Percentiles rank a stretch among this genome's conserved stretches.
phyloP scores from a whole-genome alignment of 148 eudicot species.

The Rhododendron griersonianum region DNA sequence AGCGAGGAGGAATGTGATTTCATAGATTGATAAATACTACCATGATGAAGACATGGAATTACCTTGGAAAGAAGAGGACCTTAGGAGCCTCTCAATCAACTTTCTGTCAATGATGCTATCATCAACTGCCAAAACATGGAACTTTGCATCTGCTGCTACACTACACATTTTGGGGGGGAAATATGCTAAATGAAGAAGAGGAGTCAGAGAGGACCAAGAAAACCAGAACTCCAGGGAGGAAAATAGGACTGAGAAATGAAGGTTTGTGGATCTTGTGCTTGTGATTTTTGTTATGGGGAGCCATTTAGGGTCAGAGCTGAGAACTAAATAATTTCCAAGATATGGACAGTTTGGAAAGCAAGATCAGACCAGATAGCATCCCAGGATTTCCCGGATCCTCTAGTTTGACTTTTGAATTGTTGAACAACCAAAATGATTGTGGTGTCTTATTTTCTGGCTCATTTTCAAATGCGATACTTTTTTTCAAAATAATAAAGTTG shows the following conservation, averaged over 20 bases:
- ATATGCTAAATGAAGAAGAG: background rate
- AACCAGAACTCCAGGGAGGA: background rate
- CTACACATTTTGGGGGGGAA: background rate
- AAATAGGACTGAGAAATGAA: background rate
- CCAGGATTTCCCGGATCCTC: slow-evolving; percentile 28
- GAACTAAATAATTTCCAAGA: slow-evolving; percentile 3
- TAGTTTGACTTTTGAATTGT: slow-evolving; percentile 18
- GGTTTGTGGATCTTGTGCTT: slow-evolving; percentile 4
- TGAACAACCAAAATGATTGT: background rate
- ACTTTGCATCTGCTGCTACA: slow-evolving; percentile 25
- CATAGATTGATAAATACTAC: background rate
- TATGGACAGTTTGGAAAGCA: slow-evolving; percentile 24
- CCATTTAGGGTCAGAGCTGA: slow-evolving; percentile 2
- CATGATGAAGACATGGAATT: background rate
- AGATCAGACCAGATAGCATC: slow-evolving; percentile 20
- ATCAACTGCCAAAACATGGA: slow-evolving; percentile 68
- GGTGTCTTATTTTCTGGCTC: background rate
- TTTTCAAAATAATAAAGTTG: background rate
- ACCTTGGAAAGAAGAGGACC: slow-evolving; percentile 63
- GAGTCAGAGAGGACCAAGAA: background rate
- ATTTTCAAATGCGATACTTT: background rate
- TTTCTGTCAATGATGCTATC: slow-evolving; percentile 58
- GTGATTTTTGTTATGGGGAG: slow-evolving; percentile 5
- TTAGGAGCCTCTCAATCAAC: slow-evolving; percentile 59
- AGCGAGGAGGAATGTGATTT: background rate